Conservation (phyloP, 2,329 filamentous ascomycete genomes). For the Leptodontidium sp. region DNA sequence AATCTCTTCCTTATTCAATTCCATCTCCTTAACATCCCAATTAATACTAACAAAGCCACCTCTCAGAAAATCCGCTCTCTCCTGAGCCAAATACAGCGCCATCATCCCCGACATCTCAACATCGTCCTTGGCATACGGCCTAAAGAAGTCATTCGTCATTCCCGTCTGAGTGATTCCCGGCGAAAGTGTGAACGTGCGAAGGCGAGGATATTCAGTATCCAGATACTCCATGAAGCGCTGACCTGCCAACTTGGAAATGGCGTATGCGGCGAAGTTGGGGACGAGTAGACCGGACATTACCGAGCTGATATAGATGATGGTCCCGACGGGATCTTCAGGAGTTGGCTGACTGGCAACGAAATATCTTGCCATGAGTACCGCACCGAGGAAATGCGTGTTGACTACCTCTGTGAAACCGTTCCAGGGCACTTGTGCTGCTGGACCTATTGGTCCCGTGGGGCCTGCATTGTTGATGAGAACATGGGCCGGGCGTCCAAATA, state of each 20-base stretch:
- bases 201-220: constrained; percentile 50
- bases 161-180: constrained; percentile 57
- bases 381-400: constrained; percentile 36
- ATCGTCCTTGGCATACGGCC: constrained; percentile 48
- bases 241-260: constrained; percentile 55
- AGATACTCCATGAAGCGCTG: constrained; percentile 54
- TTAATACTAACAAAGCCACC: constrained; percentile 48
- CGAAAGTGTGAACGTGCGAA: constrained; percentile 31
- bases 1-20: constrained; percentile 43
- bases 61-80: constrained; percentile 48
- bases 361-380: constrained; percentile 47
- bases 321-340: constrained; percentile 39
- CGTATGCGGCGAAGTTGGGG: constrained; percentile 53
- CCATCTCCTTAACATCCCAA: constrained; percentile 49
- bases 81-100: constrained; percentile 44
- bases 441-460: constrained; percentile 23
- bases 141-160: constrained; percentile 45
- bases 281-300: constrained; percentile 48
- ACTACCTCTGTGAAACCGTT: constrained; percentile 53
- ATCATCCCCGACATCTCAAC: constrained; percentile 46
- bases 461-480: constrained; percentile 55
- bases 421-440: constrained; percentile 40
- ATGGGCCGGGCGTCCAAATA: constrained; percentile 44
- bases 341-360: constrained; percentile 53
- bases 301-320: constrained; percentile 53